A percentile compares a stretch with the other conserved stretches of the same genome.
phyloP scores from a whole-genome alignment of 257 asterid genomes.

The Salvia splendens region DNA sequence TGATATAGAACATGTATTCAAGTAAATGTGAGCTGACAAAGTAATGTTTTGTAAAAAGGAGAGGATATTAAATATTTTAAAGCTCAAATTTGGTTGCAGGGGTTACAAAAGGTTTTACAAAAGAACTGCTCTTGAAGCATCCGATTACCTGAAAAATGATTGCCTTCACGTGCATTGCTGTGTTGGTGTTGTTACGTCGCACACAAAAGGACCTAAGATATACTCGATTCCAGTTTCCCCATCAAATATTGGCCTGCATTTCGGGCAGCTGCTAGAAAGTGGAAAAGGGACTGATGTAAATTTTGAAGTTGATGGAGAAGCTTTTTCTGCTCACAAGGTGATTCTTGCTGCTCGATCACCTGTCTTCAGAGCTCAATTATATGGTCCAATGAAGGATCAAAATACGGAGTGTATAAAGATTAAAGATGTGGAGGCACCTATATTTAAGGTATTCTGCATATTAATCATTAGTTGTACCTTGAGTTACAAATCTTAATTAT shows the following conservation, averaged over 20 bases:
- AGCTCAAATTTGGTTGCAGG: constrained; percentile 50
- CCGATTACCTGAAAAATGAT: constrained; percentile 87
- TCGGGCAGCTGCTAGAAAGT: constrained; percentile 80
- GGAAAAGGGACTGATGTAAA: constrained; percentile 72
- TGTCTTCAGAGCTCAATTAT: constrained; percentile 92
- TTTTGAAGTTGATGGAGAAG: constrained; percentile 74
- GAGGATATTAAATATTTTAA: no score
- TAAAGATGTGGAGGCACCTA: constrained; percentile 87
- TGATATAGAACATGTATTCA: no score
- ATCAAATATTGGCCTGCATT: constrained; percentile 80
- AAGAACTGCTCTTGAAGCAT: constrained; percentile 73
- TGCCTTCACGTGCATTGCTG: constrained; percentile 84
- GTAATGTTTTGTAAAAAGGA: no score
- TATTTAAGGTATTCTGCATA: constrained; percentile 63
- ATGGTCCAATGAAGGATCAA: constrained; percentile 95
- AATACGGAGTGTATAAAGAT: constrained; percentile 59
- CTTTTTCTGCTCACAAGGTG: constrained; percentile 77
- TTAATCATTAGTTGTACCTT: no score
- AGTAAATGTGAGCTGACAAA: no score
- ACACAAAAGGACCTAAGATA: constrained; percentile 80
- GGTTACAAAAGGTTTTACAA: constrained; percentile 86
- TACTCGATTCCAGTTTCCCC: constrained; percentile 72
- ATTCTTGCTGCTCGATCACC: constrained; percentile 97
- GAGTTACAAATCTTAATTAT: no score
- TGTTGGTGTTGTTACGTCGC: constrained; percentile 92